These are phyloP conservation scores for Pisolithus sp. DNA, from an alignment of 768 basidiomycete species.

Conservation along the genomic window DNA sequence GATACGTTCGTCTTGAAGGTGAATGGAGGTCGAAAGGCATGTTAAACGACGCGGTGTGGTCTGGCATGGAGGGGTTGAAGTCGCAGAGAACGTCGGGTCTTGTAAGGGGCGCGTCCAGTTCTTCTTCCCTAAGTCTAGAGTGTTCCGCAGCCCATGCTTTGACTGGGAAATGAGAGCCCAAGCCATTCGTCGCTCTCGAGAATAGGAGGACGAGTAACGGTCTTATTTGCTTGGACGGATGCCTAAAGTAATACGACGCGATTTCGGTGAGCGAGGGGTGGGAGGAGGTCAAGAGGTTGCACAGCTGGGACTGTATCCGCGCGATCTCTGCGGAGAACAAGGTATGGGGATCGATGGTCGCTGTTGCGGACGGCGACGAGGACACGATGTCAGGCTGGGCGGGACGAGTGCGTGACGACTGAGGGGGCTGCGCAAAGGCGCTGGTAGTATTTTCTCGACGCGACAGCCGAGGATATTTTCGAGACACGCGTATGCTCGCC, in stretches of 20 bases:
- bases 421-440: slow-evolving; percentile 31
- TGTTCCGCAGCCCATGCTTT: slow-evolving; percentile 60
- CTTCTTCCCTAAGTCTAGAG: slow-evolving; percentile 45
- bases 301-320: slow-evolving; percentile 62
- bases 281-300: slow-evolving; percentile 77
- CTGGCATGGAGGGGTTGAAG: slow-evolving; percentile 84
- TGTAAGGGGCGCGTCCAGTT: slow-evolving; percentile 75
- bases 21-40: slow-evolving; percentile 45
- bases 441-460: slow-evolving; percentile 34
- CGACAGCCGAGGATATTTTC: slow-evolving; percentile 1
- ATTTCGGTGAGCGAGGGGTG: slow-evolving; percentile 84
- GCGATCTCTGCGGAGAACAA: slow-evolving; percentile 71
- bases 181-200: slow-evolving; percentile 87
- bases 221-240: slow-evolving; percentile 85
- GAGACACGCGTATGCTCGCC: slow-evolving; percentile 5
- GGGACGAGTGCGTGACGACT: slow-evolving; percentile 9
- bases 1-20: slow-evolving; percentile 23
- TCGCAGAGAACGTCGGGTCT: slow-evolving; percentile 81
- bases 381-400: slow-evolving; percentile 8
- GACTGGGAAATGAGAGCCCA: slow-evolving; percentile 58
- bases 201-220: slow-evolving; percentile 87
- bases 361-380: slow-evolving; percentile 8
- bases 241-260: slow-evolving; percentile 87
- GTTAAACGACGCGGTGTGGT: slow-evolving; percentile 64
- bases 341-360: slow-evolving; percentile 52